Evolutionary conservation across 129 eudicot species (phyloP).

Genomic region (Cynara cardunculus): DNA sequence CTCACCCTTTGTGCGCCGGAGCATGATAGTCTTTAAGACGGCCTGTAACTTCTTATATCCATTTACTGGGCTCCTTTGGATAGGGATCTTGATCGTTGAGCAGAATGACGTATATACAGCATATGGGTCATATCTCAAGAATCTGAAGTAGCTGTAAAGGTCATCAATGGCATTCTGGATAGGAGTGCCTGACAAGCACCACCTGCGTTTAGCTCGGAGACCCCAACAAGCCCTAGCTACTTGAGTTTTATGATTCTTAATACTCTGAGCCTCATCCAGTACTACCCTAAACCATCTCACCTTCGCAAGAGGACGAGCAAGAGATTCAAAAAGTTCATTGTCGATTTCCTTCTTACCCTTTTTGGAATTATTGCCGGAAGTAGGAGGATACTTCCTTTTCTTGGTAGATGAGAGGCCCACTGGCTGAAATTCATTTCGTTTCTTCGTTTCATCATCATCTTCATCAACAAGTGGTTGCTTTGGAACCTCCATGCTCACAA

Average conservation of each 20-base stretch:
- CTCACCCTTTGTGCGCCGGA: conserved; percentile 94
- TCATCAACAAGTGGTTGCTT: conserved; percentile 71
- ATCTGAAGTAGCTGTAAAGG: conserved; percentile 94
- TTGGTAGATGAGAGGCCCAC: conserved; percentile 38
- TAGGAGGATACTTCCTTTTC: conserved; percentile 62
- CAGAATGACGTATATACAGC: conserved; percentile 56
- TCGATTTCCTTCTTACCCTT: conserved; percentile 59
- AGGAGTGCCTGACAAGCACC: conserved; percentile 99
- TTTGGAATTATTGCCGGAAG: conserved; percentile 34
- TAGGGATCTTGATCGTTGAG: conserved; percentile 60
- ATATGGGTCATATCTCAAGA: conserved; percentile 85
- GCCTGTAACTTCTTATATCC: conserved; percentile 92
- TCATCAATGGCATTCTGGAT: conserved; percentile 96
- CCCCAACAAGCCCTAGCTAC: conserved; percentile 99
- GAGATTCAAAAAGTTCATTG: conserved; percentile 43
- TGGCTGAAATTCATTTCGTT: conserved; percentile 23
- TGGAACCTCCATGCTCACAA: conserved; percentile 96
- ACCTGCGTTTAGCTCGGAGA: conserved; percentile 89
- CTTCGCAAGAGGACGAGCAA: conserved; percentile 71
- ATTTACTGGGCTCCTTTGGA: conserved; percentile 48
- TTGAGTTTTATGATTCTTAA: conserved; percentile 85
- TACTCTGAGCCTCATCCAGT: conserved; percentile 96
- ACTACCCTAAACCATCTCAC: conserved; percentile 97
- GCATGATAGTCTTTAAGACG: conserved; percentile 88
- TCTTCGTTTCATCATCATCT: conserved; percentile 49